Evolutionary conservation across 164 flowering plant species (phyloP), one percentile per base, ranked within the genome.

Genomic region (Litsea cubeba): DNA sequence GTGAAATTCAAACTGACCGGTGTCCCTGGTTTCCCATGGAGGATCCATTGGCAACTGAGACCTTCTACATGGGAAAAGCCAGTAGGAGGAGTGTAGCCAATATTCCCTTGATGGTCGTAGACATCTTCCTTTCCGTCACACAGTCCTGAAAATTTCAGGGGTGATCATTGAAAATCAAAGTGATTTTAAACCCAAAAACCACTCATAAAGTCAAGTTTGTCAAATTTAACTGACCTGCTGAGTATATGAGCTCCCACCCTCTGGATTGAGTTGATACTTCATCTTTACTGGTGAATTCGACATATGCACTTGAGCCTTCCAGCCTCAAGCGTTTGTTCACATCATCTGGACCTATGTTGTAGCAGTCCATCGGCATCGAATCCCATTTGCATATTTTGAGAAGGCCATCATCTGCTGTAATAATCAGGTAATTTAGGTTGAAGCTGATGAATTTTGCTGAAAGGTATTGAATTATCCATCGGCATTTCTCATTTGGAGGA

Each of bases 21-120:
- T n/a, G 77, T 75, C 25, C 77, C 77, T 40, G 66, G 67, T 69
- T 75, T 73, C 50, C 75, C 75, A 73, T 73, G 75, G 69, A 73
- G 75, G 8, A 72, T 35, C 75, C 75, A 72, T 64, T 74, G 71
- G 66, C 76, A 74, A 18, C 57, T 68, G 22, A 74, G 30, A 22
- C 76, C 71, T 58, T 74, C 66, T 67, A 68, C 32, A 35, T 74
- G 68, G 50, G 76, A 40, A 75, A 68, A 57, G 2, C 77, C 77
- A 15, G 14, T 40, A 11, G 67, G 72, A 3, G 58, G 66, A 40
- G 57, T 58, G 24, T 75, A 75, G 40, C 68, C 60, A 12, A 75
- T 75, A 15, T 22, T 50, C 12, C 77, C 77, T 14, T 32, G 2
- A 14, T 35, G 76, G 10, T 68, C 51, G 32, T 74, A 74, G 32